Base-by-base conservation (phyloP, 768 basidiomycete genomes). In the Dendrothele bispora region DNA sequence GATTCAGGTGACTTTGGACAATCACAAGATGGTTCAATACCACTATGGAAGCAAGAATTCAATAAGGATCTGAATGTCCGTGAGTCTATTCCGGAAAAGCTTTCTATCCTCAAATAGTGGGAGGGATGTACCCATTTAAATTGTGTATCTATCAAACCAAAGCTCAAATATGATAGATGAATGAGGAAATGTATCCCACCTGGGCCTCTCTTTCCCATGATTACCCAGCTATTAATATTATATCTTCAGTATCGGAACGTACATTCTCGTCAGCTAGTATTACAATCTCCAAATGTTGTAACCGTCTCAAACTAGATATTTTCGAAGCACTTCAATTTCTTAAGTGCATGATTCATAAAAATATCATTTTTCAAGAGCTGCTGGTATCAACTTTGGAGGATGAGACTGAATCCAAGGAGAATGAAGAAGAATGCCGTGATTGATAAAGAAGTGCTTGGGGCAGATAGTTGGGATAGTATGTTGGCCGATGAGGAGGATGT, bases 201-300 rank as follows among this genome's bases (percentile, higher is more conserved):
- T 72, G 67, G 69, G 62, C 61, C 1, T 66, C 65, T 0, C 55
- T 73, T 2, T 67, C 71, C 5, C 46, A 55, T 7, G 70, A 73
- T 43, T 65, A 67, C 22, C 59, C 73, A 5, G 36, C 66, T 2
- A 62, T 74, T 21, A 70, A 71, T 65, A 63, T 66, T 5, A 63
- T 63, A 0, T 67, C 63, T 0, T 68, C 72, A 8, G 70, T 69
- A 5, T 68, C 64, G 54, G 66, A 74, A 51, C 59, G 57, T 10
- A 69, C 68, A 6, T 75, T 75, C 51, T 74, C 65, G 1, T 55
- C 60, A 4, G 70, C 62, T 10, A 67, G 70, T 4, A 69, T 73
- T 18, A 73, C 71, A 0, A 62, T 61, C 36, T 49, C 42, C 18
- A 56, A 56, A 36, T 47, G 32, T 11, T 52, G 60, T 7, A 59